A percentile compares a stretch with the other conserved stretches of the same genome.
phyloP scores from a whole-genome alignment of 1,284 basidiomycete species.

The Grifola frondosa region DNA sequence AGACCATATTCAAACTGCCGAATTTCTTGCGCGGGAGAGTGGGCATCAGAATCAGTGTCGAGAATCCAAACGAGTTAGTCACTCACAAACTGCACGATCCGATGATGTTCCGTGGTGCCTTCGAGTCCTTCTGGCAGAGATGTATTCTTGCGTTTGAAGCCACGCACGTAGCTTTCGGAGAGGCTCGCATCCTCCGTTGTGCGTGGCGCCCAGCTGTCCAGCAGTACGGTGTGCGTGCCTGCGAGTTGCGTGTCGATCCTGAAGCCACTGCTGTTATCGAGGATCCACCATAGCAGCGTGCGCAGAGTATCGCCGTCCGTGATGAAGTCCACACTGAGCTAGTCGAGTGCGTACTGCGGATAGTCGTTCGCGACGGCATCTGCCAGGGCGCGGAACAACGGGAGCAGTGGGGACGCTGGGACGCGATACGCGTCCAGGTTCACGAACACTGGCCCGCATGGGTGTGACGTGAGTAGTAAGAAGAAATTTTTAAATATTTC shows the following conservation, averaged over 20 bases:
- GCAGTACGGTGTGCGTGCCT: conserved; percentile 45
- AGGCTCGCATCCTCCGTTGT: conserved; percentile 11
- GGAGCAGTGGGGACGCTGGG: no score
- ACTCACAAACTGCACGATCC: conserved; percentile 51
- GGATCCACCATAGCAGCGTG: no score
- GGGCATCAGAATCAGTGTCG: no score
- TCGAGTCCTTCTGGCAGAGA: conserved; percentile 40
- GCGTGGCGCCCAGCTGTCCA: conserved; percentile 38
- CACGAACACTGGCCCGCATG: conserved; percentile 19
- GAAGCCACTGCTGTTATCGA: no score
- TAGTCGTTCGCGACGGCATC: conserved; percentile 37
- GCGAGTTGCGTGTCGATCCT: conserved; percentile 39
- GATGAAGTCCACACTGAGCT: no score
- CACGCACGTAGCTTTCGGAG: conserved; percentile 36
- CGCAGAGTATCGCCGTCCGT: no score
- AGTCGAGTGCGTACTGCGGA: no score
- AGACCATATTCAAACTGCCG: conserved; percentile 27
- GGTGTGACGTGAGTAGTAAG: conserved; percentile 2
- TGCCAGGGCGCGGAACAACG: no score
- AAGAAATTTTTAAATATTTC: no score
- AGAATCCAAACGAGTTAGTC: no score
- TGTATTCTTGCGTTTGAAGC: conserved; percentile 52
- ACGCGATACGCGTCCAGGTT: no score
- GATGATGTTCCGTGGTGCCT: conserved; percentile 46
- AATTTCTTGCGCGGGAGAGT: no score